Conservation (phyloP, 1,284 basidiomycete genomes). For the Ceratobasidium sp. region DNA sequence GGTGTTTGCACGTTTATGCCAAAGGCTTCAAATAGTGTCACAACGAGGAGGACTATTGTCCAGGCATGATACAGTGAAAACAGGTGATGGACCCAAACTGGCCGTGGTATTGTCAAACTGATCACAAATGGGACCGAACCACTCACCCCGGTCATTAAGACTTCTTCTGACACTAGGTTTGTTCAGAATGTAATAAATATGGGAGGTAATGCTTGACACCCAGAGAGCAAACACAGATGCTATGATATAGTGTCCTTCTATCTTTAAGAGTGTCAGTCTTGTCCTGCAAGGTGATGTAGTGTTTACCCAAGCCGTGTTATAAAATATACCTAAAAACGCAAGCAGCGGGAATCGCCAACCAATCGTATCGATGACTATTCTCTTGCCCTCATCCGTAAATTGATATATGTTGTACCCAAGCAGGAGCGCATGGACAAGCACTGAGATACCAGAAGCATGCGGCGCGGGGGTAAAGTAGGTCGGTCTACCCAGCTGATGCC, state of each 20-base stretch:
- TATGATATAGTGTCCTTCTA: conserved; percentile 67
- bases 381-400: conserved; percentile 80
- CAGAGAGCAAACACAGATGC: conserved; percentile 87
- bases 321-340: conserved; percentile 81
- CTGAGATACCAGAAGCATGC: too few species aligned
- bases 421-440: too few species aligned
- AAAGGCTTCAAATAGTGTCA: conserved; percentile 90
- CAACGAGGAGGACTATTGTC: conserved; percentile 88
- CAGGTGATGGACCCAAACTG: conserved; percentile 77
- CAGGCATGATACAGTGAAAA: conserved; percentile 96
- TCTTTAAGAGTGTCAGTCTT: background rate
- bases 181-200: conserved; percentile 93
- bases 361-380: conserved; percentile 81
- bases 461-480: too few species aligned
- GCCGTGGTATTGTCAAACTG: background rate
- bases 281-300: background rate
- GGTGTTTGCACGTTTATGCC: conserved; percentile 72
- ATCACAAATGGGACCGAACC: conserved; percentile 41
- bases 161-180: conserved; percentile 74
- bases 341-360: conserved; percentile 89
- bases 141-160: conserved; percentile 65
- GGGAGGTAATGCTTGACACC: conserved; percentile 81
- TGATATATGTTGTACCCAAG: too few species aligned
- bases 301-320: conserved; percentile 78
- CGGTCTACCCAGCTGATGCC: too few species aligned